phyloP scores from a whole-genome alignment of 306 rosid species.

The Cicer cuneatum region DNA sequence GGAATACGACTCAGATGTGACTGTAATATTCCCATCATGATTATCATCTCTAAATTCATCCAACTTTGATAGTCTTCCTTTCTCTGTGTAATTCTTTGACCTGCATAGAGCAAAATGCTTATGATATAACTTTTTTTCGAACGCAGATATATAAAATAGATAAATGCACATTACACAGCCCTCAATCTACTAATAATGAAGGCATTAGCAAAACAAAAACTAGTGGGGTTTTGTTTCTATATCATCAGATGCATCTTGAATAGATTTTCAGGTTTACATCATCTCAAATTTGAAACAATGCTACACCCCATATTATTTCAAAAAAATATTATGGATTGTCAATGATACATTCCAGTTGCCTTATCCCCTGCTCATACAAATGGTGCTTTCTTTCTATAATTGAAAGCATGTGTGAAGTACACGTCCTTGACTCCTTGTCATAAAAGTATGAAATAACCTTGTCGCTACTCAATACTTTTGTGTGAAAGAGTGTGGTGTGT shows the following conservation, averaged over 20 bases:
- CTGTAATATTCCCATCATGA: conserved; percentile 57
- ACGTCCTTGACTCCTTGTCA: conserved; percentile 29
- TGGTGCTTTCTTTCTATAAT: conserved; percentile 9
- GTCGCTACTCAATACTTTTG: conserved; percentile 18
- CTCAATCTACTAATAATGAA: conserved; percentile 18
- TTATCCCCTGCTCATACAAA: conserved; percentile 23
- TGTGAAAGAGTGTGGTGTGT: conserved; percentile 1
- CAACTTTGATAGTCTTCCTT: conserved; percentile 50
- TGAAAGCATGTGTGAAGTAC: conserved; percentile 26
- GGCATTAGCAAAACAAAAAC: conserved; percentile 34
- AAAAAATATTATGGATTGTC: conserved; percentile 2
- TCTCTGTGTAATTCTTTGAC: conserved; percentile 56
- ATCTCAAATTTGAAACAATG: conserved; percentile 4
- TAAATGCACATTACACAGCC: conserved; percentile 3
- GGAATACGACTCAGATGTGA: conserved; percentile 77
- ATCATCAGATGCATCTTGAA: conserved; percentile 35
- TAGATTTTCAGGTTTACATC: conserved; percentile 36
- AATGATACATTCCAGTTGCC: conserved; percentile 16
- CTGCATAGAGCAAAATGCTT: conserved; percentile 49
- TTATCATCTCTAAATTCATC: conserved; percentile 56
- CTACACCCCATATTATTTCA: conserved; percentile 10
- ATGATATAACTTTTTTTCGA: not conserved
- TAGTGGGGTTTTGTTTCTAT: not conserved
- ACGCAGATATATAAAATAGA: not conserved
- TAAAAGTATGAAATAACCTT: conserved; percentile 24